A percentile compares a stretch with the other conserved stretches of the same genome.
These are phyloP conservation scores for Salvia miltiorrhiza DNA, from an alignment of 257 asterid species.

Conservation along the genomic window DNA sequence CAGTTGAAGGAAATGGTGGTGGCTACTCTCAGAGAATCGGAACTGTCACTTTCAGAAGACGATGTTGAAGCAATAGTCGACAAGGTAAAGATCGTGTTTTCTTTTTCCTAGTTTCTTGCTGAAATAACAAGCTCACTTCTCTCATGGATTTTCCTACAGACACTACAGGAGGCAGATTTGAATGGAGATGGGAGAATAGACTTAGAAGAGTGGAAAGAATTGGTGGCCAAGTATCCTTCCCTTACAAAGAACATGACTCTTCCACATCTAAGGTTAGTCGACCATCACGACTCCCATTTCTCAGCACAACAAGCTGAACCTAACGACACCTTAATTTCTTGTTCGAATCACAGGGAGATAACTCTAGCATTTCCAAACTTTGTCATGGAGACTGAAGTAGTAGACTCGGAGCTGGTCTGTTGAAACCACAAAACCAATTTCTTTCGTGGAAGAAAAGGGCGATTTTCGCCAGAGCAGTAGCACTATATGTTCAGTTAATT, in stretches of 20 bases:
- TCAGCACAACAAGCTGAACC: background rate
- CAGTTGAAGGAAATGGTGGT: conserved; percentile 65
- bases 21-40: conserved; percentile 59
- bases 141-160: conserved; percentile 26
- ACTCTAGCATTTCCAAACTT: conserved; percentile 81
- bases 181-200: conserved; percentile 88
- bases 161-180: conserved; percentile 52
- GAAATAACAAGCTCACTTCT: background rate
- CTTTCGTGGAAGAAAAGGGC: background rate
- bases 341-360: conserved; percentile 55
- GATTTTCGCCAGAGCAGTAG: background rate
- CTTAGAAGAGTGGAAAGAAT: conserved; percentile 74
- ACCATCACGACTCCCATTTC: background rate
- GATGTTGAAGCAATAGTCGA: conserved; percentile 58
- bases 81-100: conserved; percentile 37
- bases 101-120: background rate
- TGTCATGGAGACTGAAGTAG: conserved; percentile 60
- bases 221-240: conserved; percentile 76
- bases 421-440: conserved; percentile 24
- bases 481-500: conserved; percentile 14
- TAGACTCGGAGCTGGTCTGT: conserved; percentile 59
- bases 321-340: background rate
- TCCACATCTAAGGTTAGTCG: conserved; percentile 70
- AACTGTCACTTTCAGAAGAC: conserved; percentile 42
- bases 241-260: conserved; percentile 88